Conservation (phyloP, 2,329 filamentous ascomycete genomes). For the Fusarium veterinarium region DNA sequence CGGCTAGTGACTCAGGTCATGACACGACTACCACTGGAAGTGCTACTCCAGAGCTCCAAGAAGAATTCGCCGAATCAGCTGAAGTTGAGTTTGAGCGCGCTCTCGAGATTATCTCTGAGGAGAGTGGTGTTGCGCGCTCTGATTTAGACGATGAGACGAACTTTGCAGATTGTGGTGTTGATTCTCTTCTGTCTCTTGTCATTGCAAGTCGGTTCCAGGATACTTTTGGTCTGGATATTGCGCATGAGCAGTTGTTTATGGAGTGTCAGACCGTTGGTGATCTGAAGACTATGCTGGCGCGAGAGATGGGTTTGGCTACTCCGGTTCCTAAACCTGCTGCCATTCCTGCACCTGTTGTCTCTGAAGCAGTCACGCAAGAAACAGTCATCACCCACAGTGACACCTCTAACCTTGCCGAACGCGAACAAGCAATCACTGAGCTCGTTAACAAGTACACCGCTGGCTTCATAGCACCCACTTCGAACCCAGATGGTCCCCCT, state of each 20-base stretch:
- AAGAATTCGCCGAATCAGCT: conserved; percentile 1
- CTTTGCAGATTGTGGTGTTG: conserved; percentile 69
- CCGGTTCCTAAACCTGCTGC: not conserved
- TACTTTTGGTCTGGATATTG: conserved; percentile 3
- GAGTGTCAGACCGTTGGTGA: conserved; percentile 24
- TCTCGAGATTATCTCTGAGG: conserved; percentile 53
- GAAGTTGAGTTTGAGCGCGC: conserved; percentile 32
- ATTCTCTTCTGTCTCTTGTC: conserved; percentile 70
- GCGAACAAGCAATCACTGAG: conserved; percentile 2
- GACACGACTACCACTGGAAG: not conserved
- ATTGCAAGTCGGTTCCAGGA: conserved; percentile 68
- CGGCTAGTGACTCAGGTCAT: conserved; percentile 20
- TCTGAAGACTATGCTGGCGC: conserved; percentile 12
- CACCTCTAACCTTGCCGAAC: not conserved
- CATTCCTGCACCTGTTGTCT: not conserved
- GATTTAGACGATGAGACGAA: conserved; percentile 68
- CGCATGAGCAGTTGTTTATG: conserved; percentile 30
- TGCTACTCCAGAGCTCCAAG: conserved; percentile 4
- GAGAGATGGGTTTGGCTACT: not conserved
- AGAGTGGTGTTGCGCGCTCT: conserved; percentile 65
- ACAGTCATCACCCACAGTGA: not conserved
- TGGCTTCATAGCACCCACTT: conserved; percentile 1
- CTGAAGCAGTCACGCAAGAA: not conserved
- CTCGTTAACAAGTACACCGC: conserved; percentile 17
- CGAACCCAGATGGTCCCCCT: accelerated